Evolutionary conservation across 2,329 filamentous ascomycete genomes (phyloP).

Genomic region (Lanzia echinophila): DNA sequence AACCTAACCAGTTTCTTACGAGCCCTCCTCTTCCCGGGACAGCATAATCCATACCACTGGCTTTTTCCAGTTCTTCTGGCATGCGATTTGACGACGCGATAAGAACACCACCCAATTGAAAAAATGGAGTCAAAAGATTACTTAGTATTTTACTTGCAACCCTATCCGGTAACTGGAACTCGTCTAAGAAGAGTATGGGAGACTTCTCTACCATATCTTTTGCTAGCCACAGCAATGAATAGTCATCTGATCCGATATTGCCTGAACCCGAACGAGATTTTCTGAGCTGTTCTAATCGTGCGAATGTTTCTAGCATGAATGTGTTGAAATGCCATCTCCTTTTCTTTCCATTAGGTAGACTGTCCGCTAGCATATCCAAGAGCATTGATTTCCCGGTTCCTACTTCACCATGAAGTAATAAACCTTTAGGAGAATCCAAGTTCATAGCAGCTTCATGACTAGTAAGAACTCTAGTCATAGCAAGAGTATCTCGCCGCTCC

Average conservation of each 20-base stretch:
- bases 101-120: slow-evolving; percentile 73
- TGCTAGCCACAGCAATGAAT: slow-evolving; percentile 59
- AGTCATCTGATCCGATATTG: slow-evolving; percentile 14
- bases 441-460: slow-evolving; percentile 65
- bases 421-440: slow-evolving; percentile 64
- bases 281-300: slow-evolving; percentile 62
- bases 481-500: slow-evolving; percentile 49
- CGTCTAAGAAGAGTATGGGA: slow-evolving; percentile 73
- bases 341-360: slow-evolving; percentile 66
- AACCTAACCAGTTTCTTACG: slow-evolving; percentile 42
- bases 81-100: slow-evolving; percentile 77
- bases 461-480: slow-evolving; percentile 61
- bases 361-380: slow-evolving; percentile 74
- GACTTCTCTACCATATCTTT: slow-evolving; percentile 68
- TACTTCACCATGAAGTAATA: slow-evolving; percentile 75
- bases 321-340: slow-evolving; percentile 77
- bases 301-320: slow-evolving; percentile 74
- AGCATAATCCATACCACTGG: slow-evolving; percentile 62
- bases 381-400: slow-evolving; percentile 82
- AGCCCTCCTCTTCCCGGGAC: slow-evolving; percentile 45
- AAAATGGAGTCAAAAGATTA: slow-evolving; percentile 72
- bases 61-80: slow-evolving; percentile 74
- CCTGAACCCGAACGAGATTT: slow-evolving; percentile 14
- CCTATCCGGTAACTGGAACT: slow-evolving; percentile 77
- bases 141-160: slow-evolving; percentile 73